phyloP scores from a whole-genome alignment of 2,329 filamentous ascomycete genomes.

The Fusarium virguliforme region DNA sequence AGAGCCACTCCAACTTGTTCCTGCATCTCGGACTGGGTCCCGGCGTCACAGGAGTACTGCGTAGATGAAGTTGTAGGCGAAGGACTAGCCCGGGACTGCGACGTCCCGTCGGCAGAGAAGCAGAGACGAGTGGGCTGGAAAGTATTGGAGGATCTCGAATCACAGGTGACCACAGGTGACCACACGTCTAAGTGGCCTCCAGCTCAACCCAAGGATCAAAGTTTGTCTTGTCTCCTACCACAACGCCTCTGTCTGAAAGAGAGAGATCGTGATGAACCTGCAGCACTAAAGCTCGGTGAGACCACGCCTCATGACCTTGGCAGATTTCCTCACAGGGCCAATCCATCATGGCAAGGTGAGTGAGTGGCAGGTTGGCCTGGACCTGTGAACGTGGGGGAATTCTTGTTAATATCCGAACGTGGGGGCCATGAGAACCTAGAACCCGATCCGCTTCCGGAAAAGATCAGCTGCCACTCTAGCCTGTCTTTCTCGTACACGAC shows the following conservation, averaged over 20 bases:
- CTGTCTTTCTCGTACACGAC: slow-evolving; percentile 9
- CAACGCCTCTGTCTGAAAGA: not conserved
- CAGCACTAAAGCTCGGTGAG: not conserved
- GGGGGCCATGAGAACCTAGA: slow-evolving; percentile 16
- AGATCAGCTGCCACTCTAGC: slow-evolving; percentile 25
- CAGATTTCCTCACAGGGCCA: not conserved
- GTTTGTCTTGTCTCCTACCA: not conserved
- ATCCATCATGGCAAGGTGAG: slow-evolving; percentile 4
- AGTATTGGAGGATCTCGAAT: not conserved
- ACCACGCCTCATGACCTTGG: not conserved
- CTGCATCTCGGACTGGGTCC: slow-evolving; percentile 39
- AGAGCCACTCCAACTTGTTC: slow-evolving; percentile 33
- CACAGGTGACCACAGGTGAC: not conserved
- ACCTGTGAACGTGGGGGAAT: slow-evolving; percentile 20
- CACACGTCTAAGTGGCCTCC: not conserved
- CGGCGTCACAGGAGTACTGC: slow-evolving; percentile 11
- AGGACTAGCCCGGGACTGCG: slow-evolving; percentile 15
- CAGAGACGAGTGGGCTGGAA: not conserved
- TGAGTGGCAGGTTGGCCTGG: slow-evolving; percentile 10
- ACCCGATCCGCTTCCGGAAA: slow-evolving; percentile 9
- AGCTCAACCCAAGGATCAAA: not conserved
- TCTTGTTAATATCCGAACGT: slow-evolving; percentile 12
- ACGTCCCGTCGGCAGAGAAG: not conserved
- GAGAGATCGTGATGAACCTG: not conserved
- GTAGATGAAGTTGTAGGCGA: not conserved